These are phyloP conservation scores for Mycosphaerella arachidis DNA, from an alignment of 2,329 filamentous ascomycete genomes.

Conservation along the genomic window DNA sequence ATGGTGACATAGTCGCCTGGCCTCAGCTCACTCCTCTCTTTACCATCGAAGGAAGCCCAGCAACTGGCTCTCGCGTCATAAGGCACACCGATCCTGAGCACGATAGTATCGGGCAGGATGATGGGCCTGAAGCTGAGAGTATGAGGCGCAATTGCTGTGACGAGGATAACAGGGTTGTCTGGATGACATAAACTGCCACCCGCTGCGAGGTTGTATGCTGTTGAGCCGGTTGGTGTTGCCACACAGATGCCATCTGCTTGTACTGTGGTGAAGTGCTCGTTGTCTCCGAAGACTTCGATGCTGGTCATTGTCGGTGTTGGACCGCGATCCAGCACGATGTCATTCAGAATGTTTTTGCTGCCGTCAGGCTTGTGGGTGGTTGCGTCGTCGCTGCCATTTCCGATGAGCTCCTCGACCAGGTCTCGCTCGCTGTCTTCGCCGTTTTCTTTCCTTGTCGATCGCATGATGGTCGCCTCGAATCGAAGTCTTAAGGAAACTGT, in stretches of 20 bases:
- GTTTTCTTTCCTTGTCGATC: slow-evolving; percentile 54
- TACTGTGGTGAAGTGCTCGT: slow-evolving; percentile 91
- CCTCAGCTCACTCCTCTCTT: slow-evolving; percentile 70
- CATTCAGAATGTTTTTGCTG: slow-evolving; percentile 88
- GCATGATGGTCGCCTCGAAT: slow-evolving; percentile 93
- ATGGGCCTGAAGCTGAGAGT: slow-evolving; percentile 95
- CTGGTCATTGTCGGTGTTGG: slow-evolving; percentile 92
- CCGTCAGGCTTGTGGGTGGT: slow-evolving; percentile 80
- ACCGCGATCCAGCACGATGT: slow-evolving; percentile 91
- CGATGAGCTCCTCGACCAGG: slow-evolving; percentile 84
- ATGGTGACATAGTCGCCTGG: slow-evolving; percentile 83
- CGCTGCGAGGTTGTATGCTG: slow-evolving; percentile 90
- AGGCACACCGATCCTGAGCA: slow-evolving; percentile 87
- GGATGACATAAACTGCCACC: slow-evolving; percentile 95
- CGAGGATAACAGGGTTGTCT: slow-evolving; percentile 91
- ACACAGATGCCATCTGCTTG: slow-evolving; percentile 91
- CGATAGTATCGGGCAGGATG: slow-evolving; percentile 92
- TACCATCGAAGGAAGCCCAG: slow-evolving; percentile 97
- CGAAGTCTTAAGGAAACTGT: slow-evolving; percentile 81
- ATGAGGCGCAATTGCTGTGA: slow-evolving; percentile 91
- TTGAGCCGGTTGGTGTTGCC: slow-evolving; percentile 89
- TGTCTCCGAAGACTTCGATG: slow-evolving; percentile 88
- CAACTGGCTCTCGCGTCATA: slow-evolving; percentile 84
- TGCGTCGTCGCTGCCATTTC: slow-evolving; percentile 76
- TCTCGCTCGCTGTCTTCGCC: slow-evolving; percentile 49